Evolutionary conservation across 768 basidiomycete genomes (phyloP).

Genomic region (Scleroderma citrinum): DNA sequence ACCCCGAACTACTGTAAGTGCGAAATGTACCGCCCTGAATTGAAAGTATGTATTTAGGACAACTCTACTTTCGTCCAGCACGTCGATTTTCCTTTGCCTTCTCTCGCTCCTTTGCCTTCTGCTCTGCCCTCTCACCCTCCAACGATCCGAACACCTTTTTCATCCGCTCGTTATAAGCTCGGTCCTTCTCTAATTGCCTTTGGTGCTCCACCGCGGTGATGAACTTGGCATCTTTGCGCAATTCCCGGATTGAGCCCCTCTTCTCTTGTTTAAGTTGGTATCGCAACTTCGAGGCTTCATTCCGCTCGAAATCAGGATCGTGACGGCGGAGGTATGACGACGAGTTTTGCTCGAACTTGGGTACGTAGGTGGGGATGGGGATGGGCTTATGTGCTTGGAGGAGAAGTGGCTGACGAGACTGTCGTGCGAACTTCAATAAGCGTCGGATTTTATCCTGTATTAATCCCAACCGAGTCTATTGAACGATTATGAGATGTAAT

Average conservation of each 20-base stretch:
- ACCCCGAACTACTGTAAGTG: no score
- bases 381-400: constrained; percentile 96
- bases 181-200: constrained; percentile 82
- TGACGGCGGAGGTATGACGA: constrained; percentile 73
- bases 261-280: constrained; percentile 90
- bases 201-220: constrained; percentile 83
- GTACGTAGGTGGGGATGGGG: constrained; percentile 87
- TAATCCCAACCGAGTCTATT: constrained; percentile 42
- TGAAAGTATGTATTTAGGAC: not conserved
- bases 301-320: constrained; percentile 91
- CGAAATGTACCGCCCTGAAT: constrained; percentile 8
- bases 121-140: constrained; percentile 87
- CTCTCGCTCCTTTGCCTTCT: constrained; percentile 86
- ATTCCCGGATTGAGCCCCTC: constrained; percentile 94
- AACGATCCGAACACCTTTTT: constrained; percentile 71
- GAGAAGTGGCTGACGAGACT: constrained; percentile 69
- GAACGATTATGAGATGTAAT: constrained; percentile 9
- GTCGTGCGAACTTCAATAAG: constrained; percentile 65
- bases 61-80: constrained; percentile 60
- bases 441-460: constrained; percentile 48
- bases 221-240: constrained; percentile 94
- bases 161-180: constrained; percentile 74
- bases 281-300: constrained; percentile 79
- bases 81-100: constrained; percentile 72
- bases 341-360: constrained; percentile 79